These are phyloP conservation scores for Lentinus tigrinus DNA, from an alignment of 768 basidiomycete species.

Conservation along the genomic window DNA sequence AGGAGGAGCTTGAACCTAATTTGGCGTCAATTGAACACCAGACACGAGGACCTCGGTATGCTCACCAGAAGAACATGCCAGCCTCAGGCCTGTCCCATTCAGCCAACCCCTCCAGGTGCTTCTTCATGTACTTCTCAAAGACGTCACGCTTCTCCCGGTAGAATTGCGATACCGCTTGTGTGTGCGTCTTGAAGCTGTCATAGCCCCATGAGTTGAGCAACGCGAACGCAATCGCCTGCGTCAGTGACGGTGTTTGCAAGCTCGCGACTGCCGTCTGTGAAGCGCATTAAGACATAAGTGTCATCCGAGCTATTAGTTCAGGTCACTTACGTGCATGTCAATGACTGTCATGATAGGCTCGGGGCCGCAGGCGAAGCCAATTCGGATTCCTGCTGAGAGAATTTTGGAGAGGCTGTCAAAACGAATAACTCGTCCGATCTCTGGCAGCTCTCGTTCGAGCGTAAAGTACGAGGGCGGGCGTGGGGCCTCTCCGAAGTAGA, in stretches of 20 bases:
- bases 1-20: constrained; percentile 71
- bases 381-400: constrained; percentile 71
- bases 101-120: constrained; percentile 73
- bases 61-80: constrained; percentile 92
- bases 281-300: neutral
- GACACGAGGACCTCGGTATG: constrained; percentile 8
- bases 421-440: constrained; percentile 79
- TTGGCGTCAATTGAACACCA: neutral
- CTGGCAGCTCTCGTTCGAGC: constrained; percentile 59
- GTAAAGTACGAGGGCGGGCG: constrained; percentile 80
- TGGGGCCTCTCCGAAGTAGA: constrained; percentile 69
- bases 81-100: constrained; percentile 72
- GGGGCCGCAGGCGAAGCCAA: constrained; percentile 83
- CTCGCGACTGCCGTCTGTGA: constrained; percentile 65
- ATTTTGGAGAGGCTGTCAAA: constrained; percentile 94
- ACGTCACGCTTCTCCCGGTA: constrained; percentile 73
- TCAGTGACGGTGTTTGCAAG: constrained; percentile 64
- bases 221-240: constrained; percentile 61
- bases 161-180: constrained; percentile 63
- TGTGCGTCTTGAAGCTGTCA: constrained; percentile 74
- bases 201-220: constrained; percentile 76
- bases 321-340: constrained; percentile 60
- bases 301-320: too few relatives aligned
- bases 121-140: constrained; percentile 75
- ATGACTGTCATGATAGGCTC: constrained; percentile 65